Evolutionary conservation across 2,329 filamentous ascomycete genomes (phyloP), one percentile per base, ranked within the genome.

Genomic region (Hypoxylon rubiginosum): DNA sequence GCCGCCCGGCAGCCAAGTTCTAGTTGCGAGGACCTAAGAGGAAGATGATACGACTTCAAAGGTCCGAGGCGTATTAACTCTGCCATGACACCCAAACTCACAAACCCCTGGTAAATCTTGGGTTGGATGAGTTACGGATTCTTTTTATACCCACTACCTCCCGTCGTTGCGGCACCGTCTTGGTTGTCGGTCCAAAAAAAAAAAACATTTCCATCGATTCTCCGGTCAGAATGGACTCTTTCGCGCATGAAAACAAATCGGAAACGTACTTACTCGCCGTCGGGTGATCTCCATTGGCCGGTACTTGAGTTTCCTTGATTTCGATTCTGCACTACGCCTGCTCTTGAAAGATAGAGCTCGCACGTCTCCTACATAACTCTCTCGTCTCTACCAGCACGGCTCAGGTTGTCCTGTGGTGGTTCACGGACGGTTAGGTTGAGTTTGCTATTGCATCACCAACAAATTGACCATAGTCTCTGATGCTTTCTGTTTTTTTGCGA

Each of bases 301-400:
- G 66, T 69, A 66, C 52, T 43, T n/a, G n/a, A n/a, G 55, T 61
- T 62, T 53, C 62, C 54, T 59, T 49, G 7, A 39, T 19, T 58
- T 60, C 50, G 7, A 21, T 63, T 61, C 8, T 49, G 13, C 59
- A 41, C 8, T 17, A n/a, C 7, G 32, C 32, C 60, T 60, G 66
- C 63, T 66, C 66, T 69, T 69, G 66, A 62, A 63, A 69, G 7
- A 68, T 4, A 66, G 66, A 64, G 66, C 59, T 61, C 24, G 54
- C 50, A 9, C 45, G 45, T 36, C 24, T 36, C 10, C 10, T 26
- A 7, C 46, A 3, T 26, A 15, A 9, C 10, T 24, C 11, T 15
- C 52, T 54, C 36, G 13, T 51, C 34, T 13, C n/a, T 43, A 2
- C 36, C 36, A 19, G n/a, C 32, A 26, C 26, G 7, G 15, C 21